A percentile compares a stretch with the other conserved stretches of the same genome.
phyloP scores from a whole-genome alignment of 2,329 filamentous ascomycete genomes.

The Calonectria henricotiae region DNA sequence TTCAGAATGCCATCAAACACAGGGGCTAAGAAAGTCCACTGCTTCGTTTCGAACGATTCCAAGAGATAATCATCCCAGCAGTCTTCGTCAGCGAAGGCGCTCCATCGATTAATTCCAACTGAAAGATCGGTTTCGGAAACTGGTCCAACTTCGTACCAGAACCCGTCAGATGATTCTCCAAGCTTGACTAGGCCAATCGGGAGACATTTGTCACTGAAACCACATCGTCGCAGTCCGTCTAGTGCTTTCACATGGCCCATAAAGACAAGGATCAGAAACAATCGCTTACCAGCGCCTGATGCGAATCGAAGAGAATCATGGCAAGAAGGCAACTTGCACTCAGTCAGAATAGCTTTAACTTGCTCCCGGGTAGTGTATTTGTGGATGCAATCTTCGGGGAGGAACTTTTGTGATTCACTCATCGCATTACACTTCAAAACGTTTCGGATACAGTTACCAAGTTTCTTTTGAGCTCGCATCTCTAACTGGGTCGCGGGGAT shows the following conservation, averaged over 20 bases:
- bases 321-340: neutral
- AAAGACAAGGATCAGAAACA: neutral
- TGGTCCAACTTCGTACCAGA: neutral
- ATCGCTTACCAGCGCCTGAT: neutral
- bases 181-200: neutral
- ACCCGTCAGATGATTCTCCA: neutral
- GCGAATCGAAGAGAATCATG: neutral
- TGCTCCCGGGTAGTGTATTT: neutral
- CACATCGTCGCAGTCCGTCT: neutral
- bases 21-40: constrained; percentile 6
- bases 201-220: neutral
- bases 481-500: neutral
- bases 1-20: neutral
- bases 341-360: neutral
- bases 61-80: neutral
- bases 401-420: neutral
- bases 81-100: neutral
- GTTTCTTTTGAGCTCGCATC: too few relatives aligned
- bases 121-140: neutral
- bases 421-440: neutral
- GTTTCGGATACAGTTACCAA: neutral
- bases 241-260: neutral
- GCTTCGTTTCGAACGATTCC: neutral
- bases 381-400: neutral
- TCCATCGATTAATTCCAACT: neutral